Evolutionary conservation across 495 filamentous ascomycete species (phyloP).

Genomic region (Hypoxylon trugodes): DNA sequence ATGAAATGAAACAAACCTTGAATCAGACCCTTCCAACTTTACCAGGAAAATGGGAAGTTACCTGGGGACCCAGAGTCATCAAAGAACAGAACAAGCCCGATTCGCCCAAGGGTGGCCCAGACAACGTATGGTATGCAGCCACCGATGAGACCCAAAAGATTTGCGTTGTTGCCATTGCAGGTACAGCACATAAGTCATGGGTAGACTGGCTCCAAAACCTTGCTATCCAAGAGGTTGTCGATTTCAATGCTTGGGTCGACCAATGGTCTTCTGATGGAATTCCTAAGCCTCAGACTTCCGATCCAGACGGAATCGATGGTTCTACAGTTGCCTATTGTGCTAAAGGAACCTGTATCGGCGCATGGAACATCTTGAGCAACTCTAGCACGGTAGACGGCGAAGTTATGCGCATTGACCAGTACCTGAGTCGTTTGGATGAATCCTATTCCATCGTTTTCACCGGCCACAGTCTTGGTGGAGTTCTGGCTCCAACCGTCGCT

Average conservation of each 20-base stretch:
- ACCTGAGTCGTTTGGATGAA: not conserved
- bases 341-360: not conserved
- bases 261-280: not conserved
- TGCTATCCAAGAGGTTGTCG: not conserved
- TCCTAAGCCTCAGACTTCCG: not conserved
- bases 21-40: not conserved
- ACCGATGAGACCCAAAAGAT: not conserved
- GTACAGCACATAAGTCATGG: not conserved
- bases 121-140: not conserved
- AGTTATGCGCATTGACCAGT: not conserved
- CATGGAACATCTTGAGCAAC: not conserved
- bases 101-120: not conserved
- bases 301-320: too few relatives aligned
- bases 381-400: not conserved
- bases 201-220: not conserved
- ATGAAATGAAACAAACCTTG: not conserved
- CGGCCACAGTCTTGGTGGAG: not conserved
- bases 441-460: not conserved
- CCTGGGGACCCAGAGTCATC: not conserved
- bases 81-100: not conserved
- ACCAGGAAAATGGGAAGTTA: not conserved
- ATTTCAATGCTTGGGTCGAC: not conserved
- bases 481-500: not conserved
- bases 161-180: not conserved
- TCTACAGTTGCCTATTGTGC: conserved; percentile 1